Percentiles rank a stretch among this genome's conserved stretches.
These are phyloP conservation scores for Penicillium desertorum DNA, from an alignment of 495 filamentous ascomycete species.

Conservation along the genomic window DNA sequence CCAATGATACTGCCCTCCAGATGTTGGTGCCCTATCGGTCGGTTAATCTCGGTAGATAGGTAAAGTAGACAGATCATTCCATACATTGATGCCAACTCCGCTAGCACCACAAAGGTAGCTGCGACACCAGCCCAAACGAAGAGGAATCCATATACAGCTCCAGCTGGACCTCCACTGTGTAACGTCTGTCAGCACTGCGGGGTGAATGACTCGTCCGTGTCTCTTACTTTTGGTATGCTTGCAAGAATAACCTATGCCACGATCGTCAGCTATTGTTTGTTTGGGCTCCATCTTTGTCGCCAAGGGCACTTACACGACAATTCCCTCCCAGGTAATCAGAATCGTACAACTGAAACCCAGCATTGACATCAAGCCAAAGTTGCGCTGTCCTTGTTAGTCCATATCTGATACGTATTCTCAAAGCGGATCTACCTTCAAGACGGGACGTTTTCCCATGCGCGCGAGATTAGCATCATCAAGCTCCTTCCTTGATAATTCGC, in stretches of 20 bases:
- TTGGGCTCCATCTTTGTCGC: no score
- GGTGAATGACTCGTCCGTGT: neutral
- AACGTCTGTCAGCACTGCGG: constrained; percentile 6
- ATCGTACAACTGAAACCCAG: constrained; percentile 53
- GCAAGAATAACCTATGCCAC: constrained; percentile 34
- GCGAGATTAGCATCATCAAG: constrained; percentile 44
- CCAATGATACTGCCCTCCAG: constrained; percentile 56
- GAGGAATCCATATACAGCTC: constrained; percentile 52
- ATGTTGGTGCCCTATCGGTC: constrained; percentile 45
- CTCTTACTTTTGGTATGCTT: constrained; percentile 38
- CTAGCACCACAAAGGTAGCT: constrained; percentile 33
- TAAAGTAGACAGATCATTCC: neutral
- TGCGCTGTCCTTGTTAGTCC: constrained; percentile 34
- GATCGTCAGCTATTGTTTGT: no score
- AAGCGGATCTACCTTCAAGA: constrained; percentile 37
- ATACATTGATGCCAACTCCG: constrained; percentile 47
- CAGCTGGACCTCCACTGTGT: constrained; percentile 49
- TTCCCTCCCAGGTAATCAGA: constrained; percentile 51
- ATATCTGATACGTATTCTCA: constrained; percentile 17
- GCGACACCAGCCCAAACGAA: constrained; percentile 46
- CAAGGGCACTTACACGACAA: constrained; percentile 33
- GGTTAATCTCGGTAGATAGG: neutral
- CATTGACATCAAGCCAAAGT: constrained; percentile 50
- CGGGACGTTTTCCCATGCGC: constrained; percentile 52
- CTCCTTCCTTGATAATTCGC: constrained; percentile 20